A percentile compares a stretch with the other conserved stretches of the same genome.
Evolutionary conservation across 306 rosid genomes (phyloP).

Genomic region (Pueraria montana): DNA sequence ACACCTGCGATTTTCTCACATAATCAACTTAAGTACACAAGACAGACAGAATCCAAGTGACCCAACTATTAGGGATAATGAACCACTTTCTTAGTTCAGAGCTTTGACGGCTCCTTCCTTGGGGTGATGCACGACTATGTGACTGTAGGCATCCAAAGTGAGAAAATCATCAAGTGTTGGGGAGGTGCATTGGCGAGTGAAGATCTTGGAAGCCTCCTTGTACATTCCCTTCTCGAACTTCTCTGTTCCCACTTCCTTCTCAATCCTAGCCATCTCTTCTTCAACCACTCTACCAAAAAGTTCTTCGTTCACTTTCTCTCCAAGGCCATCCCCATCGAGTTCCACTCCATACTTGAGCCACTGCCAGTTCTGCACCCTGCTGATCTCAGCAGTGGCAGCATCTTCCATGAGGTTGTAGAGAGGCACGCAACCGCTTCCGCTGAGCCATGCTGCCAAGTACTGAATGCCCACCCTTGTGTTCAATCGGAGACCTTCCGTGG

Average conservation of each 20-base stretch:
- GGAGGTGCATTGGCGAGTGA: slow-evolving; percentile 80
- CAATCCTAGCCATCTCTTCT: slow-evolving; percentile 89
- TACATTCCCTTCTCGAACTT: slow-evolving; percentile 79
- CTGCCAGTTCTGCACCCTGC: slow-evolving; percentile 98
- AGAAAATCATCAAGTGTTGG: slow-evolving; percentile 82
- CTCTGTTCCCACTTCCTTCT: slow-evolving; percentile 79
- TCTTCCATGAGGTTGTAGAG: slow-evolving; percentile 98
- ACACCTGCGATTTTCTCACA: not conserved
- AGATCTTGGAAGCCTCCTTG: slow-evolving; percentile 75
- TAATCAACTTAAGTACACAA: not conserved
- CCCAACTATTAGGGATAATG: not conserved
- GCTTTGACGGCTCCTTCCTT: slow-evolving; percentile 59
- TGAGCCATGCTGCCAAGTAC: slow-evolving; percentile 91
- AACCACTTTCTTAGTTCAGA: slow-evolving; percentile 54
- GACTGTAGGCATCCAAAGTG: slow-evolving; percentile 78
- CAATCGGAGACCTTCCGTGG: slow-evolving; percentile 81
- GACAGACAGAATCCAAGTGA: slow-evolving; percentile 38
- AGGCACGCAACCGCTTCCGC: slow-evolving; percentile 87
- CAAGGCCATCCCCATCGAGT: slow-evolving; percentile 78
- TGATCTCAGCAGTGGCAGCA: slow-evolving; percentile 97
- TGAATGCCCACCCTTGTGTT: slow-evolving; percentile 95
- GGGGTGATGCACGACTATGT: slow-evolving; percentile 69
- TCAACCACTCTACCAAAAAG: slow-evolving; percentile 86
- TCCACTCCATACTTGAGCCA: slow-evolving; percentile 91
- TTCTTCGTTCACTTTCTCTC: slow-evolving; percentile 72